Percentiles rank a stretch among this genome's conserved stretches.
Evolutionary conservation across 805 yeast species (phyloP).

Genomic region (Candida ulmi): DNA sequence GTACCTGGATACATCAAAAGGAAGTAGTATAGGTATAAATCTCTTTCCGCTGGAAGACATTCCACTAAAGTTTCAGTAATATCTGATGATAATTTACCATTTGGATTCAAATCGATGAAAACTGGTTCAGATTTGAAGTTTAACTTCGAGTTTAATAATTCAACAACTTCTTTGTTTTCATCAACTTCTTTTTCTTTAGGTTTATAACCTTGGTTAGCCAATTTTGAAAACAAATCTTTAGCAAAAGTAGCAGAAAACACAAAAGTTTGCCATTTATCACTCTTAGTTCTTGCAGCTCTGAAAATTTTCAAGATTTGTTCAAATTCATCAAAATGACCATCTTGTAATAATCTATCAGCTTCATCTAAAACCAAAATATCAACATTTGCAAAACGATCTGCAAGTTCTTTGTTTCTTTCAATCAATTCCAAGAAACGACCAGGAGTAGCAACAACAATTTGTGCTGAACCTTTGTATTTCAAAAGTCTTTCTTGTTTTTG

Average conservation of each 20-base stretch:
- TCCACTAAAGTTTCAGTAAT: constrained; percentile 85
- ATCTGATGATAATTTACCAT: constrained; percentile 66
- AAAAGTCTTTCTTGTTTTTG: constrained; percentile 87
- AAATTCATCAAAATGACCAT: constrained; percentile 93
- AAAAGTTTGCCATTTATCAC: constrained; percentile 65
- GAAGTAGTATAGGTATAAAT: constrained; percentile 84
- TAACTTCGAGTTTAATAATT: constrained; percentile 61
- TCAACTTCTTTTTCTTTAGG: constrained; percentile 21
- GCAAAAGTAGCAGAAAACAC: constrained; percentile 96
- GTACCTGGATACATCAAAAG: constrained; percentile 81
- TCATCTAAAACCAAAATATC: constrained; percentile 77
- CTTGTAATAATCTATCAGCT: constrained; percentile 91
- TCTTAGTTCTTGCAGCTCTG: constrained; percentile 42
- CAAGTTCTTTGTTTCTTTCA: constrained; percentile 47
- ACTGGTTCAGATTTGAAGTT: constrained; percentile 67
- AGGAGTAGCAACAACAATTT: constrained; percentile 87
- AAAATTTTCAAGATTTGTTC: constrained; percentile 72
- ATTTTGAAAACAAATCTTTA: constrained; percentile 71
- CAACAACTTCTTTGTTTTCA: constrained; percentile 53
- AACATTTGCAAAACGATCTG: constrained; percentile 35
- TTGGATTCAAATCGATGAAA: constrained; percentile 82
- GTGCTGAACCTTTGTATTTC: constrained; percentile 59
- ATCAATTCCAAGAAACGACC: constrained; percentile 85
- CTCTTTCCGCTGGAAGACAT: constrained; percentile 87
- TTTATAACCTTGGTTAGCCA: constrained; percentile 38